Evolutionary conservation across 1,284 basidiomycete genomes (phyloP).

Genomic region (Tetrapyrgos nigripes): DNA sequence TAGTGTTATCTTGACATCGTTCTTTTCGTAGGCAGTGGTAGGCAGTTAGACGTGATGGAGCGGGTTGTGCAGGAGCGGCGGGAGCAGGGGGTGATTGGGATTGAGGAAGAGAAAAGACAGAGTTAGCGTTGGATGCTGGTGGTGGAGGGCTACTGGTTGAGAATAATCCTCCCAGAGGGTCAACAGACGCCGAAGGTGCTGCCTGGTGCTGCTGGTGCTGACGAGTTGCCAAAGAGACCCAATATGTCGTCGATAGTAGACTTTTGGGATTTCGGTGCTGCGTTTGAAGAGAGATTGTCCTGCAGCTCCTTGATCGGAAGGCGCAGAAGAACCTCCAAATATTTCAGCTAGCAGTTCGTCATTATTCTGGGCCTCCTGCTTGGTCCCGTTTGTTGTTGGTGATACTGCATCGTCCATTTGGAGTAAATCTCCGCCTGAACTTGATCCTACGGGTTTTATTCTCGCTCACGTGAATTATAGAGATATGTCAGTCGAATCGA

Average conservation of each 20-base stretch:
- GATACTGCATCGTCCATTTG: constrained; percentile 69
- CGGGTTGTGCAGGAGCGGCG: constrained; percentile 40
- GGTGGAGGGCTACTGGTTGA: constrained; percentile 16
- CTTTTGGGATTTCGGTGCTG: constrained; percentile 53
- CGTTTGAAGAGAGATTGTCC: constrained; percentile 45
- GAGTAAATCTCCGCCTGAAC: constrained; percentile 76
- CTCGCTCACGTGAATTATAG: constrained; percentile 74
- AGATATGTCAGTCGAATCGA: constrained; percentile 3
- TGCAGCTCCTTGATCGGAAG: constrained; percentile 44
- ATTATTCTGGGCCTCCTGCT: constrained; percentile 65
- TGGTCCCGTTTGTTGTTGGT: constrained; percentile 47
- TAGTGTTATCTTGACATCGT: constrained; percentile 88
- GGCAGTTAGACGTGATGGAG: constrained; percentile 57
- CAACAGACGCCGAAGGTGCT: constrained; percentile 38
- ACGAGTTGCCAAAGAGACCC: constrained; percentile 77
- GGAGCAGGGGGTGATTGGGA: constrained; percentile 42
- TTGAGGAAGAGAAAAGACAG: constrained; percentile 42
- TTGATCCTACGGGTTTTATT: constrained; percentile 93
- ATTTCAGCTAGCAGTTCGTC: constrained; percentile 94
- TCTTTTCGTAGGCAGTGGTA: constrained; percentile 94
- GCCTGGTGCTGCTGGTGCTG: constrained; percentile 44
- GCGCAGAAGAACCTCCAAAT: constrained; percentile 71
- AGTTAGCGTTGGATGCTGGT: constrained; percentile 8
- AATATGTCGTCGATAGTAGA: constrained; percentile 90
- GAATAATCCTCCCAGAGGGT: constrained; percentile 32